Percentiles rank a stretch among this genome's conserved stretches.
These are phyloP conservation scores for Triadica sebifera DNA, from an alignment of 345 rosid genomes.

Conservation along the genomic window DNA sequence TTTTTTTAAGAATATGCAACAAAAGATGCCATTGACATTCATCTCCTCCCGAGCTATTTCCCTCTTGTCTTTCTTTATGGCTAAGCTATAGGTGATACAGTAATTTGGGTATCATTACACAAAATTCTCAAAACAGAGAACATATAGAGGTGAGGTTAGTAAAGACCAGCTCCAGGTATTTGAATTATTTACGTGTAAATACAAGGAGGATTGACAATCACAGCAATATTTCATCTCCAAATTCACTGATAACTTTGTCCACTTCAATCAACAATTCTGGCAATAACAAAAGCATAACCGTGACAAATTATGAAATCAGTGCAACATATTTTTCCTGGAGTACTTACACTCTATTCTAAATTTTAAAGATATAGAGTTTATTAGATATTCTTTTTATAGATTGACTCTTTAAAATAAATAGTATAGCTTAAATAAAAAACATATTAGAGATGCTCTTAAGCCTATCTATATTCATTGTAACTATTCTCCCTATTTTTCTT, in stretches of 20 bases:
- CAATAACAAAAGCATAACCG: conserved; percentile 12
- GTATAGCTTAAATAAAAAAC: too few species aligned
- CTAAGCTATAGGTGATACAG: neutral
- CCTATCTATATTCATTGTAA: too few species aligned
- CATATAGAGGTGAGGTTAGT: neutral
- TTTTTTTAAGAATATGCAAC: too few species aligned
- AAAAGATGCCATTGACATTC: too few species aligned
- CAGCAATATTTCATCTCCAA: conserved; percentile 40
- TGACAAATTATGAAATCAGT: neutral
- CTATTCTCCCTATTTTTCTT: too few species aligned
- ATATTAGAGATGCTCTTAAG: too few species aligned
- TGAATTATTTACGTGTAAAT: neutral
- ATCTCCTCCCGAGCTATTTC: too few species aligned
- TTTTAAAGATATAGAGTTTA: too few species aligned
- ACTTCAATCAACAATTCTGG: conserved; percentile 78
- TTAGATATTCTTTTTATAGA: too few species aligned
- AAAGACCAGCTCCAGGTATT: neutral
- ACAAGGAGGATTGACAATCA: neutral
- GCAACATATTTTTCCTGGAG: neutral
- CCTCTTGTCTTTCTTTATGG: neutral
- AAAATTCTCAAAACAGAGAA: neutral
- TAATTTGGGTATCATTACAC: neutral
- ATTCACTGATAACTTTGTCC: conserved; percentile 57
- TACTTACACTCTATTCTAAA: too few species aligned
- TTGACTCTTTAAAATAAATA: too few species aligned